A percentile compares a stretch with the other conserved stretches of the same genome.
These are phyloP conservation scores for Xylaria acuta DNA, from an alignment of 495 filamentous ascomycete genomes.

Conservation along the genomic window DNA sequence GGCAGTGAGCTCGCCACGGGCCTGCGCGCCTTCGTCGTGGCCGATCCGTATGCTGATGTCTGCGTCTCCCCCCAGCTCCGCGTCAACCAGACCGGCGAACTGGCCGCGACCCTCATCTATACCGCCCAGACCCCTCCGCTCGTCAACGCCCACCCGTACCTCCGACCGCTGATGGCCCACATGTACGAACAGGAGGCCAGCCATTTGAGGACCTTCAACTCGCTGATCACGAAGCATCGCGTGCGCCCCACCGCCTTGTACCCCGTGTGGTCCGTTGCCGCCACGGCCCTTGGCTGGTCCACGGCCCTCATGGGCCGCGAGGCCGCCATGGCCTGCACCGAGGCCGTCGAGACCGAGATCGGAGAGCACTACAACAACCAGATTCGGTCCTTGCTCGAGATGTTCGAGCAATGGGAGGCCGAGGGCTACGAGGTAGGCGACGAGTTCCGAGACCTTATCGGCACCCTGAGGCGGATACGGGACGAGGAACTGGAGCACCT, in stretches of 20 bases:
- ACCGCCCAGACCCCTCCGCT: conserved; percentile 76
- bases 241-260: conserved; percentile 94
- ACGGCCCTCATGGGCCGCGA: conserved; percentile 91
- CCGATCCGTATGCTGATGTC: conserved; percentile 24
- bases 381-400: conserved; percentile 77
- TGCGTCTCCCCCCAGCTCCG: conserved; percentile 56
- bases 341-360: conserved; percentile 98
- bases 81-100: conserved; percentile 90
- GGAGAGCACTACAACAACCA: conserved; percentile 95
- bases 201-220: conserved; percentile 86
- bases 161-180: conserved; percentile 89
- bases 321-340: conserved; percentile 98
- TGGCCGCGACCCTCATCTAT: conserved; percentile 88
- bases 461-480: conserved; percentile 78
- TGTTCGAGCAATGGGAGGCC: conserved; percentile 70
- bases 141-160: conserved; percentile 80
- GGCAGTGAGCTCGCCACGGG: conserved; percentile 58
- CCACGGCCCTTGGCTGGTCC: conserved; percentile 84
- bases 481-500: conserved; percentile 98
- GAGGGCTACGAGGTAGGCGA: conserved; percentile 78
- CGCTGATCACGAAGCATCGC: conserved; percentile 82
- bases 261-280: conserved; percentile 85
- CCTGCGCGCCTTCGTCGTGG: not conserved
- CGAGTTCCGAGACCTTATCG: conserved; percentile 76
- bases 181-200: conserved; percentile 97